Percentiles rank a stretch among this genome's conserved stretches.
Conservation (phyloP, 768 basidiomycete species). For the Lactarius deliciosus region DNA sequence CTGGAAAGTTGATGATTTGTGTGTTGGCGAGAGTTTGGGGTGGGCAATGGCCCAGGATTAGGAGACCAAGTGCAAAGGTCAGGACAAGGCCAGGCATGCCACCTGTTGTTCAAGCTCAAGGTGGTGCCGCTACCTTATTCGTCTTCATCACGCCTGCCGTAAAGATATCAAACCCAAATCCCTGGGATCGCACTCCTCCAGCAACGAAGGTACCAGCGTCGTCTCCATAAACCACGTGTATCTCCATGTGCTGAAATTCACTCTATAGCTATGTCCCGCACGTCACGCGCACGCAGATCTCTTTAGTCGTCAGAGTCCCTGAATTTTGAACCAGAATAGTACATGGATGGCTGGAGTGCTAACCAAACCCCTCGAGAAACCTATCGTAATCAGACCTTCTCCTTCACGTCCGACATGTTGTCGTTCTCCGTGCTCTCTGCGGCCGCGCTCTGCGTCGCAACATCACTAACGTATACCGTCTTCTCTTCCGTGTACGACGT, state of each 20-base stretch:
- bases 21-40: constrained; percentile 49
- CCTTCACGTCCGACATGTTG: neutral
- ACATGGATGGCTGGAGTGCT: neutral
- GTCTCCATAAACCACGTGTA: too few relatives aligned
- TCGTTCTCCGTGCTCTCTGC: constrained; percentile 12
- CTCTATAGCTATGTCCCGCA: too few relatives aligned
- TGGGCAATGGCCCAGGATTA: neutral
- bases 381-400: neutral
- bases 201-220: too few relatives aligned
- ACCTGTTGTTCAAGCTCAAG: neutral
- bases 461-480: constrained; percentile 35
- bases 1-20: constrained; percentile 60
- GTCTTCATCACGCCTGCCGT: neutral
- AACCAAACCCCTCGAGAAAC: neutral
- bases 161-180: too few relatives aligned
- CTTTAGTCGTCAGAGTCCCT: too few relatives aligned
- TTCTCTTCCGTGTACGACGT: constrained; percentile 41
- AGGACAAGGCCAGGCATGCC: constrained; percentile 2
- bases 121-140: neutral
- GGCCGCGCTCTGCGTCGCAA: constrained; percentile 14
- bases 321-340: neutral
- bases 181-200: too few relatives aligned
- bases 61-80: neutral
- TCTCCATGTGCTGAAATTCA: too few relatives aligned
- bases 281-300: too few relatives aligned